phyloP scores from a whole-genome alignment of 495 filamentous ascomycete genomes.

The Aspergillus sparsus region DNA sequence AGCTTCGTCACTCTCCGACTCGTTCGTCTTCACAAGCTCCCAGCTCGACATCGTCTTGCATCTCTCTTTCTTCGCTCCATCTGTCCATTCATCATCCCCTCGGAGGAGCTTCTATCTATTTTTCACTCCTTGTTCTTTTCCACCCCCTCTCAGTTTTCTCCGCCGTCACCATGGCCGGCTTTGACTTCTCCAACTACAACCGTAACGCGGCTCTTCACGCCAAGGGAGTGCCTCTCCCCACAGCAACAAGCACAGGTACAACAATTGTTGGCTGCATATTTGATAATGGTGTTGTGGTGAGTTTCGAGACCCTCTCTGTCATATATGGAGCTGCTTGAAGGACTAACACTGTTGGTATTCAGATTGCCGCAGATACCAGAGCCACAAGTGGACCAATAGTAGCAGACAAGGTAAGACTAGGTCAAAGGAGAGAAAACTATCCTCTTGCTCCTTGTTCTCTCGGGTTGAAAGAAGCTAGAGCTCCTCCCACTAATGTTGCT shows the following conservation, averaged over 20 bases:
- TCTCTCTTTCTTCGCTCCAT: constrained; percentile 12
- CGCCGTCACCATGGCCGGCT: constrained; percentile 80
- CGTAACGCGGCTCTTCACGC: constrained; percentile 95
- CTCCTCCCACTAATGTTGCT: not conserved
- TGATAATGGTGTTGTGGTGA: constrained; percentile 91
- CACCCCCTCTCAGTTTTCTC: constrained; percentile 15
- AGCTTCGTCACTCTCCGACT: constrained; percentile 48
- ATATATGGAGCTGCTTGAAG: not conserved
- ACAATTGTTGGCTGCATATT: constrained; percentile 98
- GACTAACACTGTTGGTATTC: constrained; percentile 16
- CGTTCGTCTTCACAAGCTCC: constrained; percentile 22
- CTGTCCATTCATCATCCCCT: not conserved
- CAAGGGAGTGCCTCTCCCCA: constrained; percentile 87
- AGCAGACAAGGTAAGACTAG: constrained; percentile 81
- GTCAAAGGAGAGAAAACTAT: not conserved
- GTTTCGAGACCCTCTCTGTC: constrained; percentile 26
- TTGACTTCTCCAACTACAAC: constrained; percentile 99
- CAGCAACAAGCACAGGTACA: constrained; percentile 97
- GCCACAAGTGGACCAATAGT: constrained; percentile 97
- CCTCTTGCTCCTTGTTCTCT: not conserved
- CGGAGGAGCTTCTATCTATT: constrained; percentile 2
- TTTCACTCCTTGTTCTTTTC: not conserved
- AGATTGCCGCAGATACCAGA: constrained; percentile 97
- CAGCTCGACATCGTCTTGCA: constrained; percentile 24
- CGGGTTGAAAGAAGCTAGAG: not conserved